Conservation (phyloP, 345 rosid genomes). For the Jatropha curcas region DNA sequence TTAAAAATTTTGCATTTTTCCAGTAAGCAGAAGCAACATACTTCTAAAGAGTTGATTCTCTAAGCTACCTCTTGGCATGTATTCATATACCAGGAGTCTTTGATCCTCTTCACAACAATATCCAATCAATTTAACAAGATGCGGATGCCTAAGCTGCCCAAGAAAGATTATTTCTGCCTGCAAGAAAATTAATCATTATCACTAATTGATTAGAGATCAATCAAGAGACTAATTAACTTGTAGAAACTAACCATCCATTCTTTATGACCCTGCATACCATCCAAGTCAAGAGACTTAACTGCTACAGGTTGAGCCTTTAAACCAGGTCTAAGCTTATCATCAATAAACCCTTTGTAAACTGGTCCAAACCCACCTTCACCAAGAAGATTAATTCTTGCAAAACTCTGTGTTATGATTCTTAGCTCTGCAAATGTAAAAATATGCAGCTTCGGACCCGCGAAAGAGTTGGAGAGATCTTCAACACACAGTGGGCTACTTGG, state of each 20-base stretch:
- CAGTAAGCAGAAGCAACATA: slow-evolving; percentile 31
- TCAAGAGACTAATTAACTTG: too few species aligned
- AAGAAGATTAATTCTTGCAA: slow-evolving; percentile 52
- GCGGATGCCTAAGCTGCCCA: slow-evolving; percentile 67
- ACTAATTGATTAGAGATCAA: too few species aligned
- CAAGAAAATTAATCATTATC: slow-evolving; percentile 21
- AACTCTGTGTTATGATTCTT: slow-evolving; percentile 47
- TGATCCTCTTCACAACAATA: slow-evolving; percentile 76
- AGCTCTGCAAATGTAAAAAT: slow-evolving; percentile 55
- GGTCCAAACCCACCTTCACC: slow-evolving; percentile 89
- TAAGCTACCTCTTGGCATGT: slow-evolving; percentile 71
- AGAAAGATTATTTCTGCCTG: slow-evolving; percentile 83
- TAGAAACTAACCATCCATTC: slow-evolving; percentile 72
- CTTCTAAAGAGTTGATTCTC: slow-evolving; percentile 76
- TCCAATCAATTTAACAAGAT: slow-evolving; percentile 80
- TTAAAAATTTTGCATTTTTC: too few species aligned
- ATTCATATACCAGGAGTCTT: slow-evolving; percentile 70
- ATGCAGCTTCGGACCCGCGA: slow-evolving; percentile 56
- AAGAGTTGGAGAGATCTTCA: slow-evolving; percentile 58
- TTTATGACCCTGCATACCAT: slow-evolving; percentile 73
- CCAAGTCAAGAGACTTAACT: slow-evolving; percentile 65
- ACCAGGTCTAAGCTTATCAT: slow-evolving; percentile 57
- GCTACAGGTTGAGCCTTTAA: slow-evolving; percentile 69
- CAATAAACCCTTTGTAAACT: slow-evolving; percentile 68
- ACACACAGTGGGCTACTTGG: slow-evolving; percentile 53